These are phyloP conservation scores for Gyromitra esculenta DNA, from an alignment of 2,329 filamentous ascomycete species.

Conservation along the genomic window DNA sequence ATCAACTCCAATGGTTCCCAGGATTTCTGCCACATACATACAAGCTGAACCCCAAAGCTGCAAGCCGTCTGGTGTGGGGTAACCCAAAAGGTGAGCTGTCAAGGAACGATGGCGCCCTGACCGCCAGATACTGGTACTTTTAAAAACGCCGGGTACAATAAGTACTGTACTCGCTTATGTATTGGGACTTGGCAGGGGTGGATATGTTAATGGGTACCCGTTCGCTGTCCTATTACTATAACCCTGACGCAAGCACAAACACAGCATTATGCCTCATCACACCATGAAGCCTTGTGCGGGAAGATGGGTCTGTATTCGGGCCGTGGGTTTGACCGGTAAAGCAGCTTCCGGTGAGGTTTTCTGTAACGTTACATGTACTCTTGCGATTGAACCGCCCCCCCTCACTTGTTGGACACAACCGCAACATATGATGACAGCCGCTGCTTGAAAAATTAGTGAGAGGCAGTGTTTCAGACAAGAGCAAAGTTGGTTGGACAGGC, in stretches of 20 bases:
- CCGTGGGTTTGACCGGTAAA: neutral
- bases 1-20: neutral
- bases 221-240: too few species aligned
- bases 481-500: too few species aligned
- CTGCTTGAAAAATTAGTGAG: too few species aligned
- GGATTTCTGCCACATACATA: neutral
- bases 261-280: neutral
- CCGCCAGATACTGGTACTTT: neutral
- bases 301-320: neutral
- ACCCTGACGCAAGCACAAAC: neutral
- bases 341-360: neutral
- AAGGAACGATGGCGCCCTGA: neutral
- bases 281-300: neutral
- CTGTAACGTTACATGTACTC: neutral
- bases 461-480: too few species aligned
- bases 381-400: neutral
- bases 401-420: neutral
- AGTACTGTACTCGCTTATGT: neutral
- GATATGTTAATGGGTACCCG: too few species aligned
- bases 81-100: constrained; percentile 2
- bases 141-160: neutral
- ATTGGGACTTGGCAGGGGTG: too few species aligned
- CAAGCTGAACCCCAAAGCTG: neutral
- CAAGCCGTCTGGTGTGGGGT: neutral
- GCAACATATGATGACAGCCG: neutral